phyloP scores from a whole-genome alignment of 2,329 filamentous ascomycete genomes.

The Endoconidiophora laricicola region DNA sequence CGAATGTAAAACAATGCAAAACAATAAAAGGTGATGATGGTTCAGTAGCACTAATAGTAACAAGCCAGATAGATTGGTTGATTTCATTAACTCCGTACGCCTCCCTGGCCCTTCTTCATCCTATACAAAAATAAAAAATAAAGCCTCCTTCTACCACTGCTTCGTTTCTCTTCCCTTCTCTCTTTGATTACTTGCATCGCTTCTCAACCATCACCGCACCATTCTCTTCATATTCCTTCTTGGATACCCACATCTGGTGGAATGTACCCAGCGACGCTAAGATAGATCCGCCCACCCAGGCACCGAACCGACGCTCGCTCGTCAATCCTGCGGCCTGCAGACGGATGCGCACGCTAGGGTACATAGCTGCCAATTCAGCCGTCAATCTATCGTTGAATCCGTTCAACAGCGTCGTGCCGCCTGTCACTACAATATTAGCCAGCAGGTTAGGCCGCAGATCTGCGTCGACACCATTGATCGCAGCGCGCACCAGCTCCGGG shows the following conservation, averaged over 20 bases:
- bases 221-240: conserved; percentile 95
- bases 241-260: conserved; percentile 98
- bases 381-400: conserved; percentile 86
- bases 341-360: conserved; percentile 72
- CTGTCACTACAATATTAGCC: conserved; percentile 82
- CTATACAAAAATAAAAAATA: neutral
- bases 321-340: conserved; percentile 75
- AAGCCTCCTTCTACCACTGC: too few relatives aligned
- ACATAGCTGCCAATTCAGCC: conserved; percentile 64
- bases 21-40: neutral
- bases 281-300: conserved; percentile 95
- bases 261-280: conserved; percentile 90
- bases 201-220: conserved; percentile 84
- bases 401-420: conserved; percentile 71
- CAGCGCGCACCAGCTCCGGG: conserved; percentile 62
- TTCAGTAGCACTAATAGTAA: neutral
- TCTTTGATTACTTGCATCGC: conserved; percentile 58
- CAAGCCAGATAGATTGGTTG: neutral
- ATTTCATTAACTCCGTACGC: conserved; percentile 5
- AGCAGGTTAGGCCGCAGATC: conserved; percentile 74
- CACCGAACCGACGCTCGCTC: conserved; percentile 77
- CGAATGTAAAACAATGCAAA: neutral
- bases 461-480: conserved; percentile 67
- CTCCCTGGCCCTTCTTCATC: conserved; percentile 4
- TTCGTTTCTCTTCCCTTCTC: neutral